Percentiles rank a stretch among this genome's conserved stretches.
Evolutionary conservation across 2,329 filamentous ascomycete genomes (phyloP).

Genomic region (Diplodia seriata): DNA sequence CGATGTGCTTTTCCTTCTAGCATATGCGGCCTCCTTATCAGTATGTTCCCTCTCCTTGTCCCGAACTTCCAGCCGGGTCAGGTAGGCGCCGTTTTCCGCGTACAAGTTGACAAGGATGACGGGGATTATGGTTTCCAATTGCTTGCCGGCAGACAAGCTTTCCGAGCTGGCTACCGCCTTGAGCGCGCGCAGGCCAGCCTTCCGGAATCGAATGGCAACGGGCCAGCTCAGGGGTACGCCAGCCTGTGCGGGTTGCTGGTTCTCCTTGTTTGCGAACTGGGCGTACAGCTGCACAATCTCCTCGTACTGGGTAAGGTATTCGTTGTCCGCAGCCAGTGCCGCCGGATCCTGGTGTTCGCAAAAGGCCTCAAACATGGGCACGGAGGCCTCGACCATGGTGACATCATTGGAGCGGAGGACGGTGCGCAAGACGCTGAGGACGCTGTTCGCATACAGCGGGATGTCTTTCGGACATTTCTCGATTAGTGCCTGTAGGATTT

Average conservation of each 20-base stretch:
- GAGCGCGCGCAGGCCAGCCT: constrained; percentile 69
- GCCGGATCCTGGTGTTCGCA: constrained; percentile 88
- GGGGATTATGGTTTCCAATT: constrained; percentile 80
- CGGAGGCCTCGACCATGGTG: constrained; percentile 88
- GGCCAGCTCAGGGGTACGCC: constrained; percentile 67
- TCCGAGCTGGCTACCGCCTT: constrained; percentile 82
- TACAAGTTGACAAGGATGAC: constrained; percentile 88
- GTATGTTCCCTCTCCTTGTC: constrained; percentile 72
- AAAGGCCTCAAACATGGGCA: constrained; percentile 85
- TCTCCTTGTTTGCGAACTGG: constrained; percentile 73
- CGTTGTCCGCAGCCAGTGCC: constrained; percentile 82
- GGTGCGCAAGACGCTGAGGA: constrained; percentile 82
- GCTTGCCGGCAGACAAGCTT: constrained; percentile 74
- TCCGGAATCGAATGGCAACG: constrained; percentile 69
- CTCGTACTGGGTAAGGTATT: constrained; percentile 82
- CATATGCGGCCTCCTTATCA: constrained; percentile 68
- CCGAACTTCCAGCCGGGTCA: constrained; percentile 72
- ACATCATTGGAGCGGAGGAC: constrained; percentile 87
- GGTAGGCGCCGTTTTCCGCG: constrained; percentile 72
- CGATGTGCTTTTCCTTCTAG: constrained; percentile 77
- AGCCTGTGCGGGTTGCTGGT: constrained; percentile 49
- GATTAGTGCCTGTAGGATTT: constrained; percentile 89
- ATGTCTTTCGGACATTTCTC: constrained; percentile 92
- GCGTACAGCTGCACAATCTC: constrained; percentile 82
- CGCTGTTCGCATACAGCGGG: constrained; percentile 82